These are phyloP conservation scores for Silene uniflora DNA, from an alignment of 148 eudicot genomes.

Conservation along the genomic window DNA sequence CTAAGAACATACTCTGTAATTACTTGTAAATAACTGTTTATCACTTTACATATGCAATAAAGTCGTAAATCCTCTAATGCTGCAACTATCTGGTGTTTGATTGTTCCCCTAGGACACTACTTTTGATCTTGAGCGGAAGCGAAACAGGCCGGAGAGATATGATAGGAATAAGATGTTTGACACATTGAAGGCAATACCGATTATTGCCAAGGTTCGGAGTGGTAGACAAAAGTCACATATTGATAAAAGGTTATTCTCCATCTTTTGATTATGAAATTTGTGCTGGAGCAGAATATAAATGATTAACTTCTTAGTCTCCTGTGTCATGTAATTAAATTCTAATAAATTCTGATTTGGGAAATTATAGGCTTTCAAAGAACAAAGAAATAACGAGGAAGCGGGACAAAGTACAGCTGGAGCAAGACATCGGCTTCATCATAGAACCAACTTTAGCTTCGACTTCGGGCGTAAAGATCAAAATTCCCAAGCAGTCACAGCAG, in stretches of 20 bases:
- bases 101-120: constrained; percentile 59
- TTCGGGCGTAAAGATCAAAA: constrained; percentile 35
- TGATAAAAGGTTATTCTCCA: constrained; percentile 42
- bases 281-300: not conserved
- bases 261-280: not conserved
- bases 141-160: constrained; percentile 92
- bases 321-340: not conserved
- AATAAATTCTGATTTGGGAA: not conserved
- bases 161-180: constrained; percentile 63
- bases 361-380: constrained; percentile 56
- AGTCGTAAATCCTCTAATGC: not conserved
- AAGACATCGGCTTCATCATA: constrained; percentile 42
- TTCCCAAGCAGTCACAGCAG: constrained; percentile 36
- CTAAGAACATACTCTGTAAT: not conserved
- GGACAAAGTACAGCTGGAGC: constrained; percentile 42
- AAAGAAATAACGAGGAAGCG: constrained; percentile 19
- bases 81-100: not conserved
- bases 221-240: constrained; percentile 43
- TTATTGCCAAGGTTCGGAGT: constrained; percentile 53
- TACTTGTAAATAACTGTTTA: not conserved
- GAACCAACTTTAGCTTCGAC: constrained; percentile 44
- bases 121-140: constrained; percentile 94
- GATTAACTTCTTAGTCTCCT: not conserved
- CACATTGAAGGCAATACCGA: constrained; percentile 70
- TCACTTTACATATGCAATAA: not conserved